phyloP scores from a whole-genome alignment of 495 filamentous ascomycete genomes.

The Trichocladium uniseriatum region DNA sequence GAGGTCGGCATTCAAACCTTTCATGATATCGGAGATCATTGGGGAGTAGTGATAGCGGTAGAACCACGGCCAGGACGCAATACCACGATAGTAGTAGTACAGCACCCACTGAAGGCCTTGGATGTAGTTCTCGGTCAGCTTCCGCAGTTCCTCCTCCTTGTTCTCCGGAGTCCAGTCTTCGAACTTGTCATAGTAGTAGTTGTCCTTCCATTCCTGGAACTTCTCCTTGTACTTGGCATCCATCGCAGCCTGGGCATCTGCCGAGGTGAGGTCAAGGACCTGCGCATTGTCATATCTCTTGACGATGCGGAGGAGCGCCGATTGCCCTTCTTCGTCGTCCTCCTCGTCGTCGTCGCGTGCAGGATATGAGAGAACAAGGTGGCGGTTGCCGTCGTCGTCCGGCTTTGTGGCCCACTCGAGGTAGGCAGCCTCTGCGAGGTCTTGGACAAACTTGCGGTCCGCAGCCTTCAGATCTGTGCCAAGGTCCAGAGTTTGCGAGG shows the following conservation, averaged over 20 bases:
- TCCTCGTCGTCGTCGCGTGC: conserved; percentile 44
- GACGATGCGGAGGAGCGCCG: conserved; percentile 73
- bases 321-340: conserved; percentile 78
- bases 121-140: conserved; percentile 91
- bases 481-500: conserved; percentile 53
- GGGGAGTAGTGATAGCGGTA: conserved; percentile 95
- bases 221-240: conserved; percentile 77
- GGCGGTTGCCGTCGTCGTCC: conserved; percentile 68
- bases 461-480: conserved; percentile 65
- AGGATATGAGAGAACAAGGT: conserved; percentile 63
- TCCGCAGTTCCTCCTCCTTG: conserved; percentile 69
- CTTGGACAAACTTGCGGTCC: conserved; percentile 87
- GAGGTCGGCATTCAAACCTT: conserved; percentile 77
- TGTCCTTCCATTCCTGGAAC: conserved; percentile 85
- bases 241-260: conserved; percentile 66
- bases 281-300: conserved; percentile 85
- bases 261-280: conserved; percentile 66
- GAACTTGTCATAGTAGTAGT: conserved; percentile 86
- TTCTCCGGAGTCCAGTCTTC: conserved; percentile 66
- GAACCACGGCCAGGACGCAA: conserved; percentile 98
- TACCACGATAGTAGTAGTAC: conserved; percentile 94
- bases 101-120: conserved; percentile 98
- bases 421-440: conserved; percentile 71
- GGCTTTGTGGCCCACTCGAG: conserved; percentile 73
- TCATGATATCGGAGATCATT: conserved; percentile 83